Conservation (phyloP, 129 eudicot species). For the Lonicera japonica region DNA sequence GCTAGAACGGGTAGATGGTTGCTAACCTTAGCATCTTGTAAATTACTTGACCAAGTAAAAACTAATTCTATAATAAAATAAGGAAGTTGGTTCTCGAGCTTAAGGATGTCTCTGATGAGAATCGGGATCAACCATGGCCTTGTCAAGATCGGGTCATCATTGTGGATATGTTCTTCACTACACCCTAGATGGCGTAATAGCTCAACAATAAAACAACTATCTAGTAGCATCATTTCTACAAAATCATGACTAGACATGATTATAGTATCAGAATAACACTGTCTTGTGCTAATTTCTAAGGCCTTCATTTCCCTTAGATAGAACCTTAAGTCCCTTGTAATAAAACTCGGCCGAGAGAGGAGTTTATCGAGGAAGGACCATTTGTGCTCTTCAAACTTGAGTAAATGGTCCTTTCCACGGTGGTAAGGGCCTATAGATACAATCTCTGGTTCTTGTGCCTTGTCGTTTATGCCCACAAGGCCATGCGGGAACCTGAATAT, state of each 20-base stretch:
- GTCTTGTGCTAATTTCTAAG: slow-evolving; percentile 5
- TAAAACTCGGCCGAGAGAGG: background rate
- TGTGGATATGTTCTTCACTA: background rate
- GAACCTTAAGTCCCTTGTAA: background rate
- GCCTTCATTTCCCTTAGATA: slow-evolving; percentile 2
- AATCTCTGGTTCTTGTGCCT: slow-evolving; percentile 7
- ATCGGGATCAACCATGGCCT: slow-evolving; percentile 8
- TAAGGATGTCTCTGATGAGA: slow-evolving; percentile 14
- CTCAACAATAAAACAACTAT: slow-evolving; percentile 19
- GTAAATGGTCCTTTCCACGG: slow-evolving; percentile 12
- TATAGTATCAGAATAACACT: slow-evolving; percentile 9
- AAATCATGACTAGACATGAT: slow-evolving; percentile 11
- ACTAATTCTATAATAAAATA: slow-evolving; percentile 5
- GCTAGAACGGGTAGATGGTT: background rate
- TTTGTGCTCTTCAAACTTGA: slow-evolving; percentile 14
- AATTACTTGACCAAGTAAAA: background rate
- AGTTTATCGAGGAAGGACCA: slow-evolving; percentile 19
- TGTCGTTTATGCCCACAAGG: background rate
- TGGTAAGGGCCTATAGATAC: slow-evolving; percentile 25
- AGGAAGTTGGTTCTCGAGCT: slow-evolving; percentile 25
- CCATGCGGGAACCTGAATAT: background rate
- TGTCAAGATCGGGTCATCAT: slow-evolving; percentile 5
- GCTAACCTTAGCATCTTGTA: background rate
- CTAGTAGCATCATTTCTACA: slow-evolving; percentile 25
- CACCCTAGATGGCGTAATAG: slow-evolving; percentile 4